phyloP scores from a whole-genome alignment of 345 rosid genomes.

The Reutealis trisperma region DNA sequence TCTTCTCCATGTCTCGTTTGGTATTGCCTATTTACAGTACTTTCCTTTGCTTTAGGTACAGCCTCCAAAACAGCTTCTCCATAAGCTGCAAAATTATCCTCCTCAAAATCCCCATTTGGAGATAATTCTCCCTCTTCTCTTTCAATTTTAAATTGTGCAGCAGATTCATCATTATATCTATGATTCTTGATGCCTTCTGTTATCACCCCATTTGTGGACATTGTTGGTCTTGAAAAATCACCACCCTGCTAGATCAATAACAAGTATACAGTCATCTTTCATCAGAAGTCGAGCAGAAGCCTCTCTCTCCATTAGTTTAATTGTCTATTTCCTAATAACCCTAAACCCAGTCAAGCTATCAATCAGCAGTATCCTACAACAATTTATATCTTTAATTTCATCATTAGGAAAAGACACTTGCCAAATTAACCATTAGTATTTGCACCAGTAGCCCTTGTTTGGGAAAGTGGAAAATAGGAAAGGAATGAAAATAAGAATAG shows the following conservation, averaged over 20 bases:
- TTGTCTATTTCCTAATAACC: neutral
- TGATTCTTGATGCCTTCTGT: conserved; percentile 46
- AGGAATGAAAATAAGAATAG: too few species aligned
- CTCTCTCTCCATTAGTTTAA: neutral
- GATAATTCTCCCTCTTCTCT: conserved; percentile 99
- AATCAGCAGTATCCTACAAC: neutral
- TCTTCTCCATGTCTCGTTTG: conserved; percentile 50
- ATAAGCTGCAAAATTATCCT: conserved; percentile 76
- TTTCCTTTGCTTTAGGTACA: conserved; percentile 52
- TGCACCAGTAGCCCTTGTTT: neutral
- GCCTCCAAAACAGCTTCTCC: conserved; percentile 63
- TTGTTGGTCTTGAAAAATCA: conserved; percentile 42
- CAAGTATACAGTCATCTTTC: conserved; percentile 11
- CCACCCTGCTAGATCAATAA: conserved; percentile 53
- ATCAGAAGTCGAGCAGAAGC: conserved; percentile 1
- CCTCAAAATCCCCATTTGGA: conserved; percentile 91
- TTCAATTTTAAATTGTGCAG: conserved; percentile 62
- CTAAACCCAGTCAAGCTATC: neutral
- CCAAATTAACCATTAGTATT: conserved; percentile 2
- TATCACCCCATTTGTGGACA: conserved; percentile 53
- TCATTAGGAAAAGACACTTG: neutral
- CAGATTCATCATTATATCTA: conserved; percentile 53
- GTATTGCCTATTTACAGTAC: conserved; percentile 46
- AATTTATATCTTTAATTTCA: conserved; percentile 1
- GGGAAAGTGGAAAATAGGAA: too few species aligned